Conservation (phyloP, 2,329 filamentous ascomycete genomes). For the Fusarium gaditjirri region DNA sequence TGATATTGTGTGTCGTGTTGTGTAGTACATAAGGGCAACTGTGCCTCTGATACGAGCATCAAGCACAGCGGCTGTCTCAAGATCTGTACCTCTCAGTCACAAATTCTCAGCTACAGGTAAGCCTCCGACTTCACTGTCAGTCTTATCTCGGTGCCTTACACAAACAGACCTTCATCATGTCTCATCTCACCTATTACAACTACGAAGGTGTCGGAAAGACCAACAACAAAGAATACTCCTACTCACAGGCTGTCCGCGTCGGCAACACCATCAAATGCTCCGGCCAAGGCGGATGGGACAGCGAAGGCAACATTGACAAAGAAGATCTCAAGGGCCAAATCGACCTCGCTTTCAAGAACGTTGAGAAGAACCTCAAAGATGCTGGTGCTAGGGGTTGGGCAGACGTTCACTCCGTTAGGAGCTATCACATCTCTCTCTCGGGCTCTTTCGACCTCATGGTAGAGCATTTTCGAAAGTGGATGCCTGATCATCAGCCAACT, state of each 20-base stretch:
- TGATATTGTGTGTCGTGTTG: neutral
- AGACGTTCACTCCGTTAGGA: conserved; percentile 63
- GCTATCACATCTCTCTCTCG: conserved; percentile 57
- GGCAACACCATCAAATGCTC: conserved; percentile 39
- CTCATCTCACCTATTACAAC: conserved; percentile 47
- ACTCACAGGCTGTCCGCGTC: conserved; percentile 39
- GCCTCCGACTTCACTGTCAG: neutral
- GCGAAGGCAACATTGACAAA: conserved; percentile 34
- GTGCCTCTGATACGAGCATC: neutral
- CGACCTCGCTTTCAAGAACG: conserved; percentile 66
- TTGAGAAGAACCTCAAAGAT: conserved; percentile 60
- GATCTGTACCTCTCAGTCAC: neutral
- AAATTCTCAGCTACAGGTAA: neutral
- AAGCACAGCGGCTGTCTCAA: neutral
- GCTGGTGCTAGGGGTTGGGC: conserved; percentile 67
- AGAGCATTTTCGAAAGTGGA: conserved; percentile 59
- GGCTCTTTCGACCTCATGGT: conserved; percentile 56
- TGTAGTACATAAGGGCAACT: conserved; percentile 21
- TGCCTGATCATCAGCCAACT: conserved; percentile 63
- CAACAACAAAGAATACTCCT: conserved; percentile 39
- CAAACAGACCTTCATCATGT: conserved; percentile 38
- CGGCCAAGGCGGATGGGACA: conserved; percentile 40
- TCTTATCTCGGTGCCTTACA: neutral
- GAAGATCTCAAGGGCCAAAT: conserved; percentile 58
- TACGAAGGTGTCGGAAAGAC: conserved; percentile 48